Evolutionary conservation across 305 asterid species (phyloP).

Genomic region (Solanum hybrid): DNA sequence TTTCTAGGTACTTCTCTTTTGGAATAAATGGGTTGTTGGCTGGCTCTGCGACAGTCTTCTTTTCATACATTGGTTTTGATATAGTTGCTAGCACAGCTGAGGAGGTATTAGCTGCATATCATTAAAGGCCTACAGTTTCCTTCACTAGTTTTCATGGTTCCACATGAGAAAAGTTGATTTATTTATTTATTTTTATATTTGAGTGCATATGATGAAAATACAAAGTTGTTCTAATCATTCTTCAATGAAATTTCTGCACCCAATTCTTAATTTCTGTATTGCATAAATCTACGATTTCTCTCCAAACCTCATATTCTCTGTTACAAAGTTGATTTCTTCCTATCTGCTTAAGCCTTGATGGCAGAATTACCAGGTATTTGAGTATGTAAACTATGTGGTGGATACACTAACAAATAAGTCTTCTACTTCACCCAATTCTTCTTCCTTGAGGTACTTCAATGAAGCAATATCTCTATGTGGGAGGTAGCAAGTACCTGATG

Average conservation of each 20-base stretch:
- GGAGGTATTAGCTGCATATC: conserved; percentile 14
- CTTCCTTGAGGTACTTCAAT: background rate
- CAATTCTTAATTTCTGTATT: background rate
- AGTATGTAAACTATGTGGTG: background rate
- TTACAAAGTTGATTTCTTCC: background rate
- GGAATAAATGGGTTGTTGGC: conserved; percentile 25
- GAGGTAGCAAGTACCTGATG: background rate
- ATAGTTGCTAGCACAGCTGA: conserved; percentile 25
- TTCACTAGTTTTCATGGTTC: background rate
- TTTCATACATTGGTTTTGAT: conserved; percentile 30
- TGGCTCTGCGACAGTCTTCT: conserved; percentile 27
- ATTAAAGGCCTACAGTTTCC: background rate
- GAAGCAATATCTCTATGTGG: background rate
- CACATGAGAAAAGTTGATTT: background rate
- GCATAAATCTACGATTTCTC: background rate
- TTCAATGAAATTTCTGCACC: background rate
- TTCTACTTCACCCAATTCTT: background rate
- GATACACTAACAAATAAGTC: background rate
- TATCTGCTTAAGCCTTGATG: background rate
- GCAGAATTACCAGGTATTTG: background rate
- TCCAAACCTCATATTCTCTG: background rate
- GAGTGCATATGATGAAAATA: background rate
- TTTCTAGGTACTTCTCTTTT: conserved; percentile 7
- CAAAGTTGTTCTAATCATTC: background rate
- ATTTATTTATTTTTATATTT: background rate